A percentile compares a stretch with the other conserved stretches of the same genome.
Evolutionary conservation across 768 basidiomycete genomes (phyloP).

Genomic region (Lentinula sp.): DNA sequence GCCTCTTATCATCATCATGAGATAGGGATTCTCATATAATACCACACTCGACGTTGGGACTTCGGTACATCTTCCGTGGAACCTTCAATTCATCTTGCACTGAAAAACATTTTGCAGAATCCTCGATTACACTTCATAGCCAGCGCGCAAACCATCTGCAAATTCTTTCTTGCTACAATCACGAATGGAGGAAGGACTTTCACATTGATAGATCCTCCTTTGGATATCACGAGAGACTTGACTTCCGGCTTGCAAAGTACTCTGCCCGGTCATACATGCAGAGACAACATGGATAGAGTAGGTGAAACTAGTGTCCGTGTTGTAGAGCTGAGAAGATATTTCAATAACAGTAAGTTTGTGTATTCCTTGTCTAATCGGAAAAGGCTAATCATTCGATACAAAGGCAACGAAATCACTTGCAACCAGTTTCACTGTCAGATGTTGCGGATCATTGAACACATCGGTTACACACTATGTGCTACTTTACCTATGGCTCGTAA

Average conservation of each 20-base stretch:
- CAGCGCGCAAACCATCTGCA: slow-evolving; percentile 36
- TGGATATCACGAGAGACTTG: slow-evolving; percentile 28
- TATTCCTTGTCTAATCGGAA: not conserved
- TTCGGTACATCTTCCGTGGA: slow-evolving; percentile 22
- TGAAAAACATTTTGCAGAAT: slow-evolving; percentile 26
- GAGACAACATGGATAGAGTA: slow-evolving; percentile 25
- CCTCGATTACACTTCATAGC: slow-evolving; percentile 68
- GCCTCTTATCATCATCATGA: slow-evolving; percentile 6
- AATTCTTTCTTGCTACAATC: slow-evolving; percentile 64
- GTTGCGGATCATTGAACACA: not conserved
- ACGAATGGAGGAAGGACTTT: slow-evolving; percentile 56
- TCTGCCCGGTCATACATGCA: slow-evolving; percentile 27
- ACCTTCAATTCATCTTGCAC: slow-evolving; percentile 8
- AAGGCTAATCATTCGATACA: not conserved
- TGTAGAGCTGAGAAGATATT: not conserved
- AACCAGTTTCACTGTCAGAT: not conserved
- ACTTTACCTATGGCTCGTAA: slow-evolving; percentile 54
- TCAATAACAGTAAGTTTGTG: not conserved
- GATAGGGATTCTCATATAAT: slow-evolving; percentile 66
- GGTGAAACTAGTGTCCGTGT: not conserved
- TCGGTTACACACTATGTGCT: slow-evolving; percentile 55
- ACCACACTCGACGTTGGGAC: slow-evolving; percentile 54
- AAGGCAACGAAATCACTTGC: not conserved
- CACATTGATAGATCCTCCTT: slow-evolving; percentile 35
- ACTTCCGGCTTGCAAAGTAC: slow-evolving; percentile 29